Percentiles rank a stretch among this genome's conserved stretches.
These are phyloP conservation scores for Exobasidium rhododendri DNA, from an alignment of 1,284 basidiomycete genomes.

Conservation along the genomic window DNA sequence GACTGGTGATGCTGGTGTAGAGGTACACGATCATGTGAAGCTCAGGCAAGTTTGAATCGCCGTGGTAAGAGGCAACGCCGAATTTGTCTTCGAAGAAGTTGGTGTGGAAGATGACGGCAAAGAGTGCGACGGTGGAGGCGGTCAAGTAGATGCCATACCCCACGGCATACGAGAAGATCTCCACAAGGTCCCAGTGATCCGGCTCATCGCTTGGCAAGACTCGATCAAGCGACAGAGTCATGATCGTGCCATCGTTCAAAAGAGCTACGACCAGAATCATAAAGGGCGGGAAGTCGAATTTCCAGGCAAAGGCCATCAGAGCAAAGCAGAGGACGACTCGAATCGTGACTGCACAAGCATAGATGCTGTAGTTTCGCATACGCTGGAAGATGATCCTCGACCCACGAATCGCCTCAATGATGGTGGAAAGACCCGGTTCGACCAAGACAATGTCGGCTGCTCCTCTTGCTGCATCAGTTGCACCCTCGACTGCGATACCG, in stretches of 20 bases:
- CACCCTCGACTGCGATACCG: conserved; percentile 93
- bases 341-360: conserved; percentile 91
- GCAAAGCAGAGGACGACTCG: conserved; percentile 98
- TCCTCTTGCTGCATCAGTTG: conserved; percentile 89
- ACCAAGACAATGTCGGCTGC: conserved; percentile 93
- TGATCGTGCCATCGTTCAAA: conserved; percentile 93
- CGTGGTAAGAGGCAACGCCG: conserved; percentile 62
- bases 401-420: conserved; percentile 91
- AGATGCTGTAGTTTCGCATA: conserved; percentile 83
- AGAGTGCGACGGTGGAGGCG: conserved; percentile 71
- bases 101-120: conserved; percentile 77
- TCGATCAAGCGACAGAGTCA: conserved; percentile 96
- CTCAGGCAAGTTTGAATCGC: conserved; percentile 56
- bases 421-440: conserved; percentile 92
- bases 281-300: conserved; percentile 98
- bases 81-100: conserved; percentile 86
- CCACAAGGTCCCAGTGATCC: conserved; percentile 91
- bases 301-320: conserved; percentile 89
- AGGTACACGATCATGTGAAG: conserved; percentile 72
- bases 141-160: conserved; percentile 93
- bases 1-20: conserved; percentile 95
- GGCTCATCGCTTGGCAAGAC: conserved; percentile 81
- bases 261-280: conserved; percentile 98
- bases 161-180: conserved; percentile 92
- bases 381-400: conserved; percentile 96